These are phyloP conservation scores for Gautieria morchelliformis DNA, from an alignment of 768 basidiomycete species.

Conservation along the genomic window DNA sequence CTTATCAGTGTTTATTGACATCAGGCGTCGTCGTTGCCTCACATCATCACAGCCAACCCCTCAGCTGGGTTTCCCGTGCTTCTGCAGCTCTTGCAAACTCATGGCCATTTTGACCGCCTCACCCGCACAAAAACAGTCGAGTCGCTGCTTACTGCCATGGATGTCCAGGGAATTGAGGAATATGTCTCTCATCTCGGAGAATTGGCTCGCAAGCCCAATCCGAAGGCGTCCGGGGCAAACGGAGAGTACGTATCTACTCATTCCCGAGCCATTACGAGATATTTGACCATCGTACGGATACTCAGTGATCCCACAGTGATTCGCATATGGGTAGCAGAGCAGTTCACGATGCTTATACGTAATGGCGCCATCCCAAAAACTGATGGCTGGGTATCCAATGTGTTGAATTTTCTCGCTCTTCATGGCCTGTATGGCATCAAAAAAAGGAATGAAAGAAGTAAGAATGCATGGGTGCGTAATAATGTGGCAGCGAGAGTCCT, in stretches of 20 bases:
- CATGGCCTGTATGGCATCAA: conserved; percentile 73
- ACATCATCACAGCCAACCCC: conserved; percentile 65
- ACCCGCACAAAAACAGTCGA: conserved; percentile 92
- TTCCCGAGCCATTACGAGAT: conserved; percentile 8
- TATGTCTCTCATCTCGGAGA: conserved; percentile 68
- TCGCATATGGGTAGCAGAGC: conserved; percentile 79
- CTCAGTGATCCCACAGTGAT: conserved; percentile 24
- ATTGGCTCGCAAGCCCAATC: neutral
- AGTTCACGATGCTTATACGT: conserved; percentile 66
- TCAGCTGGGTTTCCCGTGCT: conserved; percentile 78
- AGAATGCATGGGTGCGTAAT: conserved; percentile 45
- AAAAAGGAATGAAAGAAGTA: conserved; percentile 63
- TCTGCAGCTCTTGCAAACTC: conserved; percentile 69
- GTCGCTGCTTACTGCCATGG: conserved; percentile 66
- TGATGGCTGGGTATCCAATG: conserved; percentile 63
- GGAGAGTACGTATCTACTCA: neutral
- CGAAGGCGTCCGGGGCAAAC: neutral
- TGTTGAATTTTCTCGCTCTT: conserved; percentile 75
- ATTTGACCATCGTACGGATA: conserved; percentile 1
- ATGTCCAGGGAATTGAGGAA: conserved; percentile 58
- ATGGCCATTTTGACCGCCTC: conserved; percentile 85
- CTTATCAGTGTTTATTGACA: neutral
- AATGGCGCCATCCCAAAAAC: conserved; percentile 72
- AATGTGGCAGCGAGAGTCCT: neutral
- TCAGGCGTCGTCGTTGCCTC: conserved; percentile 68